A percentile compares a stretch with the other conserved stretches of the same genome.
Conservation (phyloP, 2,329 filamentous ascomycete species). For the Curvularia verruculosa region DNA sequence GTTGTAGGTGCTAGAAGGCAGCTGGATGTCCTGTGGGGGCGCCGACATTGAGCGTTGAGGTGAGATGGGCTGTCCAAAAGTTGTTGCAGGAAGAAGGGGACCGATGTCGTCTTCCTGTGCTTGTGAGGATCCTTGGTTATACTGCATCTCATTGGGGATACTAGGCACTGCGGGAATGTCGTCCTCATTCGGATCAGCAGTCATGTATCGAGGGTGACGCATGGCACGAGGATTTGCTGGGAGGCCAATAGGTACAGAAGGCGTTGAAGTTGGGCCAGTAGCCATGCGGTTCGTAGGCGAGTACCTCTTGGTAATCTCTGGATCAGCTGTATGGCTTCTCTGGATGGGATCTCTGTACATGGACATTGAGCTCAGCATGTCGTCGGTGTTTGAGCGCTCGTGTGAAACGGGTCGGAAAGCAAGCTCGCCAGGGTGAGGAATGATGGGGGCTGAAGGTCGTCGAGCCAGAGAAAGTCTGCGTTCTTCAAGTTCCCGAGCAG, state of each 20-base stretch:
- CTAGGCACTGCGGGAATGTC: conserved; percentile 61
- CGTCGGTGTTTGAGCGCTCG: conserved; percentile 49
- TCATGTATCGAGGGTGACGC: conserved; percentile 75
- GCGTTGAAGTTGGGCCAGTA: conserved; percentile 53
- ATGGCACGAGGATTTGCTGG: conserved; percentile 91
- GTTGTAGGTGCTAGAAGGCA: conserved; percentile 26
- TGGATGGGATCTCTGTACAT: conserved; percentile 50
- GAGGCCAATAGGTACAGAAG: conserved; percentile 71
- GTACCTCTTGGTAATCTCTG: conserved; percentile 54
- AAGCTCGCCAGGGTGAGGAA: conserved; percentile 72
- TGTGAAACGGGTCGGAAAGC: conserved; percentile 40
- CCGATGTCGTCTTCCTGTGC: conserved; percentile 52
- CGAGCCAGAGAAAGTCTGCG: conserved; percentile 78
- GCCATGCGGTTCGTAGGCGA: conserved; percentile 42
- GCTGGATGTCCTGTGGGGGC: conserved; percentile 52
- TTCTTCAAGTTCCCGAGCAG: conserved; percentile 84
- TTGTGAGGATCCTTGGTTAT: conserved; percentile 28
- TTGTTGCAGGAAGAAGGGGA: conserved; percentile 55
- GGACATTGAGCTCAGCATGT: conserved; percentile 48
- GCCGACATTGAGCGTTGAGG: conserved; percentile 55
- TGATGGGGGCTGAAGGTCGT: conserved; percentile 77
- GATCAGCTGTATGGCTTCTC: conserved; percentile 71
- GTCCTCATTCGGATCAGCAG: conserved; percentile 60
- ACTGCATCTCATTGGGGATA: conserved; percentile 58
- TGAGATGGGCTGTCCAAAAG: conserved; percentile 51